Percentiles rank a stretch among this genome's conserved stretches.
These are phyloP conservation scores for Morella rubra DNA, from an alignment of 306 rosid species.

Conservation along the genomic window DNA sequence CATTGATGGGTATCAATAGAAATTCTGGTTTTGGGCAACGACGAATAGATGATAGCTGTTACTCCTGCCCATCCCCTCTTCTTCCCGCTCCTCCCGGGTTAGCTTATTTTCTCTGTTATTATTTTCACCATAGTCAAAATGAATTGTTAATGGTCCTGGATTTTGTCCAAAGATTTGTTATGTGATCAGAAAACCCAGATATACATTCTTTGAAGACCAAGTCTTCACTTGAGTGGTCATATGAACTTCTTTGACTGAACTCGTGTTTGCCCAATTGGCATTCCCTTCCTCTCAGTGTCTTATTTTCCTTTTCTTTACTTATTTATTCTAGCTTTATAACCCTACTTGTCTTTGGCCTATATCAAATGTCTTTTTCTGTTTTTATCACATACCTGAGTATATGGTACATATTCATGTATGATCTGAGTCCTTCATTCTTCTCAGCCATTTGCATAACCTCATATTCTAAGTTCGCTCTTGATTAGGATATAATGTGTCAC, in stretches of 20 bases:
- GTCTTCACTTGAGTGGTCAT: neutral
- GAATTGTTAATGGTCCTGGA: neutral
- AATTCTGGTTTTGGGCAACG: neutral
- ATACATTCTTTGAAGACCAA: neutral
- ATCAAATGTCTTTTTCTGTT: neutral
- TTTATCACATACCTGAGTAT: neutral
- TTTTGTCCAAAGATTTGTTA: neutral
- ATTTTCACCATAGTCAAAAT: neutral
- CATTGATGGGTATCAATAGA: neutral
- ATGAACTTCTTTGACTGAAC: neutral
- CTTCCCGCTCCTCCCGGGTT: no score
- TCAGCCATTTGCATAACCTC: neutral
- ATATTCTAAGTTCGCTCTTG: neutral
- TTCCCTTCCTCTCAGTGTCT: neutral
- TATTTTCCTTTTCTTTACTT: neutral
- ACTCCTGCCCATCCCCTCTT: neutral
- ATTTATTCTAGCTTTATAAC: neutral
- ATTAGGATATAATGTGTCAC: neutral
- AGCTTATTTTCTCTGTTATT: no score
- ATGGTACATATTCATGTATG: neutral
- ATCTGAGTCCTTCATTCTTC: neutral
- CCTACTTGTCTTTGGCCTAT: neutral
- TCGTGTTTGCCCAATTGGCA: neutral
- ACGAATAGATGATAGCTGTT: neutral
- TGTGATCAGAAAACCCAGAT: neutral